Evolutionary conservation across 108 stramenopile species (phyloP).

Genomic region (Nitzschia sp.): DNA sequence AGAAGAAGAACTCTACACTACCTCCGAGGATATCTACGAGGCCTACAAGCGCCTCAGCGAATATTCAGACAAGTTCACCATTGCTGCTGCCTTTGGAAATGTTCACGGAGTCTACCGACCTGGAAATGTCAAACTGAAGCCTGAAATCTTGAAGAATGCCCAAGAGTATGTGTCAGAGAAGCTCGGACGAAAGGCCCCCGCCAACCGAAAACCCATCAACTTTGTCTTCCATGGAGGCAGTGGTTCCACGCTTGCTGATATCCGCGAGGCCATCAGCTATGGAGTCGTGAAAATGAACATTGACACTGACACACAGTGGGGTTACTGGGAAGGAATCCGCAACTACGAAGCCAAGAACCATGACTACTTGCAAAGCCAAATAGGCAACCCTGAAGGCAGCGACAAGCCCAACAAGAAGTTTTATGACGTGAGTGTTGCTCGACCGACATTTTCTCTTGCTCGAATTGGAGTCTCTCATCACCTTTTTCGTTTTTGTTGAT

Average conservation of each 20-base stretch:
- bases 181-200: slow-evolving; percentile 73
- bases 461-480: not conserved
- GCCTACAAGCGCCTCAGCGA: slow-evolving; percentile 68
- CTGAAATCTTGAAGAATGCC: slow-evolving; percentile 80
- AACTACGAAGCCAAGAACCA: slow-evolving; percentile 75
- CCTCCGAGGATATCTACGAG: slow-evolving; percentile 87
- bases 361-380: slow-evolving; percentile 87
- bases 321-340: slow-evolving; percentile 84
- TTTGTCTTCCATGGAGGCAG: slow-evolving; percentile 95
- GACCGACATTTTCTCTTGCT: not conserved
- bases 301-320: slow-evolving; percentile 97
- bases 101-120: slow-evolving; percentile 94
- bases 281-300: slow-evolving; percentile 97
- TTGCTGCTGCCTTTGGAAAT: slow-evolving; percentile 93
- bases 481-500: slow-evolving; percentile 9
- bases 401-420: slow-evolving; percentile 97
- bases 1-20: slow-evolving; percentile 84
- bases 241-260: slow-evolving; percentile 80
- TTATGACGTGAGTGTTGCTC: slow-evolving; percentile 75
- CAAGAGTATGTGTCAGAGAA: slow-evolving; percentile 84
- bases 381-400: slow-evolving; percentile 93
- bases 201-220: slow-evolving; percentile 76
- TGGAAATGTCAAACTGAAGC: slow-evolving; percentile 89
- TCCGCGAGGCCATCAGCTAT: slow-evolving; percentile 74
- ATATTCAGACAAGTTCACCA: slow-evolving; percentile 80